These are phyloP conservation scores for Lepidium africanum DNA, from an alignment of 345 rosid species.

Conservation along the genomic window DNA sequence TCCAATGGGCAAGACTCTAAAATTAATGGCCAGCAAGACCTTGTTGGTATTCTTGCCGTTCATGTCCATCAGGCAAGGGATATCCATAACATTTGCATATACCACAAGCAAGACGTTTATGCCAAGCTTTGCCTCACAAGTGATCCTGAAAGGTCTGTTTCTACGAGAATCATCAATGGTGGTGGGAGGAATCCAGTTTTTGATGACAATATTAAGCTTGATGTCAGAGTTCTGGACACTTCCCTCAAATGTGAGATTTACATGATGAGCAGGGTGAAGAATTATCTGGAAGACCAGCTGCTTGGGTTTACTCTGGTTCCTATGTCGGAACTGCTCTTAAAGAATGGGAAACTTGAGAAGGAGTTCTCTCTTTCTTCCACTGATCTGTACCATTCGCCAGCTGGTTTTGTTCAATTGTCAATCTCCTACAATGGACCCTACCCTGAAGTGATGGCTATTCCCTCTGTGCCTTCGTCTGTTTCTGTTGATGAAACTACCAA, in stretches of 20 bases:
- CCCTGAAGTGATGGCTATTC: conserved; percentile 82
- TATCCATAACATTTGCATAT: conserved; percentile 97
- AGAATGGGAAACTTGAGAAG: conserved; percentile 72
- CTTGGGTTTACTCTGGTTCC: conserved; percentile 91
- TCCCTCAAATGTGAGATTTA: conserved; percentile 90
- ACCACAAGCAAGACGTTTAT: conserved; percentile 99
- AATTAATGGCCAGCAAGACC: conserved; percentile 31
- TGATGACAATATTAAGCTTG: conserved; percentile 59
- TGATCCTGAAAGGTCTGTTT: conserved; percentile 67
- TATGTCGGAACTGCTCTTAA: conserved; percentile 66
- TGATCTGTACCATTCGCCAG: conserved; percentile 90
- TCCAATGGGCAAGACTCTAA: conserved; percentile 31
- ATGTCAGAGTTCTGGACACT: conserved; percentile 57
- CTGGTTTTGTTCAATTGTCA: conserved; percentile 88
- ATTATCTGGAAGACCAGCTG: conserved; percentile 95
- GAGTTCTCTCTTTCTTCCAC: conserved; percentile 95
- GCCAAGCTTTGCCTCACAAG: conserved; percentile 89
- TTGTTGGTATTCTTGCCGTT: conserved; percentile 65
- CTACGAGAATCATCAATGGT: conserved; percentile 92
- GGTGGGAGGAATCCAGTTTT: conserved; percentile 99
- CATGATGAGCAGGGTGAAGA: conserved; percentile 99
- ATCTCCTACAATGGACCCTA: conserved; percentile 71
- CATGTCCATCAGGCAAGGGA: conserved; percentile 90
- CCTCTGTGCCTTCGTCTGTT: conserved; percentile 39
- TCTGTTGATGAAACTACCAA: conserved; percentile 34